phyloP scores from a whole-genome alignment of 2,329 filamentous ascomycete genomes.

The Aspergillus pseudonomiae region DNA sequence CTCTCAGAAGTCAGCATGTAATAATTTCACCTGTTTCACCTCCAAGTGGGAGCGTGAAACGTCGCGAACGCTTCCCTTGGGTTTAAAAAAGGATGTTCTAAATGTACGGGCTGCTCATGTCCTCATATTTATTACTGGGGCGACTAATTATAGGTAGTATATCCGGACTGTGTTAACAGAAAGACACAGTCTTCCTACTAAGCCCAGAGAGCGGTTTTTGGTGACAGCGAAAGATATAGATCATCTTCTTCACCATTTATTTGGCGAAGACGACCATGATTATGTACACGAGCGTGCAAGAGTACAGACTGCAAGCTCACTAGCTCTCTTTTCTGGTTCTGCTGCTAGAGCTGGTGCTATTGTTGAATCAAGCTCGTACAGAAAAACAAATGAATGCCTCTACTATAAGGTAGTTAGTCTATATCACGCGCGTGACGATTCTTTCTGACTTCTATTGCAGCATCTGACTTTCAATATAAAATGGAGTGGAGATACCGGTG shows the following conservation, averaged over 20 bases:
- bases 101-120: constrained; percentile 12
- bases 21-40: constrained; percentile 12
- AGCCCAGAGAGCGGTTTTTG: constrained; percentile 14
- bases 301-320: constrained; percentile 13
- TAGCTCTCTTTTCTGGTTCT: constrained; percentile 15
- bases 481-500: constrained; percentile 11
- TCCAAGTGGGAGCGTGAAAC: constrained; percentile 20
- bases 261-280: constrained; percentile 13
- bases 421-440: neutral
- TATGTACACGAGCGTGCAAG: constrained; percentile 15
- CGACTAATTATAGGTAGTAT: constrained; percentile 12
- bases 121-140: neutral
- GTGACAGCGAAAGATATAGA: constrained; percentile 23
- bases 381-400: constrained; percentile 13
- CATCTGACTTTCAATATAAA: constrained; percentile 22
- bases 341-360: constrained; percentile 14
- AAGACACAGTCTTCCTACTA: constrained; percentile 17
- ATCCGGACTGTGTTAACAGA: constrained; percentile 14
- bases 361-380: neutral
- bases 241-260: constrained; percentile 15
- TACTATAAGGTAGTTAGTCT: constrained; percentile 17
- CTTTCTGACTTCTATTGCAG: constrained; percentile 7
- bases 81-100: constrained; percentile 19
- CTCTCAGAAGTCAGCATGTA: constrained; percentile 9
- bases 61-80: constrained; percentile 5